These are phyloP conservation scores for Phanerodontia chrysosporium DNA, from an alignment of 768 basidiomycete genomes.

Conservation along the genomic window DNA sequence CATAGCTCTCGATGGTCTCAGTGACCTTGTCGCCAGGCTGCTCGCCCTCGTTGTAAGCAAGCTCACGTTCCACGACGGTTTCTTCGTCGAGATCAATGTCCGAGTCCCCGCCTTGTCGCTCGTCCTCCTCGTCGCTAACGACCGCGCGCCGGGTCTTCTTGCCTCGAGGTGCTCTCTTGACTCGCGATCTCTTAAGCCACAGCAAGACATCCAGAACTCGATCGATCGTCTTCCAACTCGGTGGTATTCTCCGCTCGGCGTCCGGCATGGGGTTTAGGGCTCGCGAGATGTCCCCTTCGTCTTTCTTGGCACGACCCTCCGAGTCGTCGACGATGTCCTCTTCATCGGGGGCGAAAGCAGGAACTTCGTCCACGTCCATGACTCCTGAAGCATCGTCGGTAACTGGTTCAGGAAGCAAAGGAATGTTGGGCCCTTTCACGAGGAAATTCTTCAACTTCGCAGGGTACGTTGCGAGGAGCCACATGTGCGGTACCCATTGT, in stretches of 20 bases:
- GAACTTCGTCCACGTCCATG: conserved; percentile 21
- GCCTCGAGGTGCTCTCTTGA: conserved; percentile 14
- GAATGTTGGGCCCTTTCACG: conserved; percentile 58
- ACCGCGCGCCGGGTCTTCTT: conserved; percentile 25
- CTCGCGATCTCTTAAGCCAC: conserved; percentile 36
- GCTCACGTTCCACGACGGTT: conserved; percentile 20
- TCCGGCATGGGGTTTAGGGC: conserved; percentile 48
- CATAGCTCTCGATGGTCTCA: conserved; percentile 63
- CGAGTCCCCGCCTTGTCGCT: conserved; percentile 16
- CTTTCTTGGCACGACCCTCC: conserved; percentile 8
- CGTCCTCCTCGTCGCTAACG: conserved; percentile 18
- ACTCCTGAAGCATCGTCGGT: conserved; percentile 31
- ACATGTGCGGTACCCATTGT: conserved; percentile 92
- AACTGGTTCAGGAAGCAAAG: conserved; percentile 50
- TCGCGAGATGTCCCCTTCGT: conserved; percentile 15
- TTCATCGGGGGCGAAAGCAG: conserved; percentile 39
- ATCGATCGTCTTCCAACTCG: conserved; percentile 85
- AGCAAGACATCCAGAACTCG: conserved; percentile 81
- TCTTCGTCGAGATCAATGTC: conserved; percentile 12
- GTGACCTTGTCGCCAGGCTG: conserved; percentile 52
- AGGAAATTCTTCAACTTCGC: conserved; percentile 77
- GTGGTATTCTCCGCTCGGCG: conserved; percentile 72
- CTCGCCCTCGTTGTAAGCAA: conserved; percentile 56
- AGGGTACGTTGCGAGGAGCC: conserved; percentile 69
- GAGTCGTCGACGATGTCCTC: conserved; percentile 27